phyloP scores from a whole-genome alignment of 177 flowering plant genomes.

The Vitis hybrid region DNA sequence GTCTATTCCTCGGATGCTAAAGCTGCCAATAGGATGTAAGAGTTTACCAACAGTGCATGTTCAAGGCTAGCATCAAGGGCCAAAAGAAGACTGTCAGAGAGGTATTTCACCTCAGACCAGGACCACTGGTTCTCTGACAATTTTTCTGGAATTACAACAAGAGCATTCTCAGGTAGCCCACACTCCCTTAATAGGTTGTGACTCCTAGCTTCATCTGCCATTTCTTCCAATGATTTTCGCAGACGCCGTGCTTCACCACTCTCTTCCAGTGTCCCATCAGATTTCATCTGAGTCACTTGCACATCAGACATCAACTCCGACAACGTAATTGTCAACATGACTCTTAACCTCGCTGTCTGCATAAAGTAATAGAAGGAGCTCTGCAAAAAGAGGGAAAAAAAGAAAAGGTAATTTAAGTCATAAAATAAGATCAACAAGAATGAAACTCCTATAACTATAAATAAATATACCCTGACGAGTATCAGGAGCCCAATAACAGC shows the following conservation, averaged over 20 bases:
- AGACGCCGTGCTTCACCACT: slow-evolving; percentile 94
- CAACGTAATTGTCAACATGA: slow-evolving; percentile 90
- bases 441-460: not conserved
- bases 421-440: not conserved
- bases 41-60: slow-evolving; percentile 83
- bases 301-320: slow-evolving; percentile 99
- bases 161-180: slow-evolving; percentile 68
- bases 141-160: slow-evolving; percentile 53
- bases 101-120: slow-evolving; percentile 82
- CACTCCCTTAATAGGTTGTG: slow-evolving; percentile 52
- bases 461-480: slow-evolving; percentile 73
- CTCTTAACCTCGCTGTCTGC: slow-evolving; percentile 92
- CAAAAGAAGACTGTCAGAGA: slow-evolving; percentile 74
- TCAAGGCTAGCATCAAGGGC: slow-evolving; percentile 98
- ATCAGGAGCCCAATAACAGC: slow-evolving; percentile 94
- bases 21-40: not conserved
- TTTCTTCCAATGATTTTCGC: slow-evolving; percentile 78
- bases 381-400: slow-evolving; percentile 42
- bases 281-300: slow-evolving; percentile 93
- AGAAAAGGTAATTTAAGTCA: not conserved
- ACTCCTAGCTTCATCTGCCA: slow-evolving; percentile 79
- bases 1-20: not conserved
- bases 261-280: slow-evolving; percentile 95
- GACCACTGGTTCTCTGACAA: slow-evolving; percentile 74
- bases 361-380: slow-evolving; percentile 83